Base-by-base conservation (phyloP, 1,284 basidiomycete species). In the Apiotrichum gracile region DNA sequence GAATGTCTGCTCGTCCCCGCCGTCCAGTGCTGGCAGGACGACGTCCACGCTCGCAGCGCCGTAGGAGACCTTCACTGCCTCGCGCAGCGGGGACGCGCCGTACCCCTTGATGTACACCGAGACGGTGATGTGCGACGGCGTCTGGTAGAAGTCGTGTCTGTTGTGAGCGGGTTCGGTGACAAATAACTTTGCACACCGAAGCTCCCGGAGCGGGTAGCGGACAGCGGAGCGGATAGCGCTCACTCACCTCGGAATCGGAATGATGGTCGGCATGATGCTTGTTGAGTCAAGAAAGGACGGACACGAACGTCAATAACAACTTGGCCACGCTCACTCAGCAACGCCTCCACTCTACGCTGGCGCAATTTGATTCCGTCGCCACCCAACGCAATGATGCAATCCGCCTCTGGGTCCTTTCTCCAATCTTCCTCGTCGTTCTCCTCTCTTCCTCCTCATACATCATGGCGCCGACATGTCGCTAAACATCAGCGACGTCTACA, bases 81-180 rank as follows among this genome's bases (percentile, higher is more conserved):
- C 81, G 69, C 87, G 83, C 29, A 83, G 34, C 2, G 50, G 58
- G 10, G 60, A 38, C 7, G 48, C 38, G 21, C 39, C 49, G 50
- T 70, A 87, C 57, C 83, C 84, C 65, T 84, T 83, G 75, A 91
- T 83, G 67, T 91, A 91, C 62, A 92, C 76, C 48, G 86, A 85
- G 63, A 91, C 69, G 13, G 80, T 88, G 53, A 91, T 69, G 58
- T 76, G 80, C 51, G 87, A 83, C 57, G 89, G 85, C 3, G 84
- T 86, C 74, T 92, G 89, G 74, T 91, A 92, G 73, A 87, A 92
- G 71, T 91, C 88, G 76, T 91, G 83, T 72, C 89, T 91, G 38
- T 4, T 12, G 27, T 45, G 17, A 26, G 35, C 16, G 35, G 8
- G 19, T 12, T 10, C 31, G 9, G 31, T 13, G 16, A 10, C 31